These are phyloP conservation scores for Perkinsus olseni DNA, from an alignment of 169 alveolate genomes.

Conservation along the genomic window DNA sequence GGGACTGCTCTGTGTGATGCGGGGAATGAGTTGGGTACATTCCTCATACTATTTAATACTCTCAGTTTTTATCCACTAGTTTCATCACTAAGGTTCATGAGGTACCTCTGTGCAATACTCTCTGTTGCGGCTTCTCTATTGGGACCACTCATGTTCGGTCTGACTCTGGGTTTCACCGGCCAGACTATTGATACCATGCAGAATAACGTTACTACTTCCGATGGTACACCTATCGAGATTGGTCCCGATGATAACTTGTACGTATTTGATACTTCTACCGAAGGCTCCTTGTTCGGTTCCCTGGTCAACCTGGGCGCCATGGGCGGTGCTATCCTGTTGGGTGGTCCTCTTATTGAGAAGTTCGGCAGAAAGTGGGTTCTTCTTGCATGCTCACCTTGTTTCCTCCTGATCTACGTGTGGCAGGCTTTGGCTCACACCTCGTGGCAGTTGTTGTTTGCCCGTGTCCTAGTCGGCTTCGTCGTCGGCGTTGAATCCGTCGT, in stretches of 20 bases:
- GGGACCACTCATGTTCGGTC: slow-evolving; percentile 2
- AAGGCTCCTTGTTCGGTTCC: not conserved
- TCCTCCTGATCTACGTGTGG: not conserved
- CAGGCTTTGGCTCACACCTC: not conserved
- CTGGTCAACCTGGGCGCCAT: not conserved
- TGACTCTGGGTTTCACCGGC: not conserved
- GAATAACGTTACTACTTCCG: not conserved
- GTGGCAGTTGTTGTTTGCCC: not conserved
- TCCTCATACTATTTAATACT: too few species aligned
- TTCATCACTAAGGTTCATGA: not conserved
- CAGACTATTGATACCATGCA: not conserved
- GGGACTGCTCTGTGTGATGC: too few species aligned
- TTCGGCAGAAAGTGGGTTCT: not conserved
- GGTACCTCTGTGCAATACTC: not conserved
- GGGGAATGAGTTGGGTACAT: too few species aligned
- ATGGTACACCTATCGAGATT: not conserved
- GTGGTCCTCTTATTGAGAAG: not conserved
- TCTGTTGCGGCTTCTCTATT: not conserved
- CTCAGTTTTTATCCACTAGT: too few species aligned
- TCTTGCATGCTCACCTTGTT: not conserved
- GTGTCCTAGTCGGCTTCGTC: not conserved
- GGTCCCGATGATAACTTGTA: not conserved
- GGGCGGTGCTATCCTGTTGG: not conserved
- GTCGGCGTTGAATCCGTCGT: not conserved
- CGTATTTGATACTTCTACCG: not conserved